Conservation (phyloP, 768 basidiomycete species). For the Suillus cothurnatus region DNA sequence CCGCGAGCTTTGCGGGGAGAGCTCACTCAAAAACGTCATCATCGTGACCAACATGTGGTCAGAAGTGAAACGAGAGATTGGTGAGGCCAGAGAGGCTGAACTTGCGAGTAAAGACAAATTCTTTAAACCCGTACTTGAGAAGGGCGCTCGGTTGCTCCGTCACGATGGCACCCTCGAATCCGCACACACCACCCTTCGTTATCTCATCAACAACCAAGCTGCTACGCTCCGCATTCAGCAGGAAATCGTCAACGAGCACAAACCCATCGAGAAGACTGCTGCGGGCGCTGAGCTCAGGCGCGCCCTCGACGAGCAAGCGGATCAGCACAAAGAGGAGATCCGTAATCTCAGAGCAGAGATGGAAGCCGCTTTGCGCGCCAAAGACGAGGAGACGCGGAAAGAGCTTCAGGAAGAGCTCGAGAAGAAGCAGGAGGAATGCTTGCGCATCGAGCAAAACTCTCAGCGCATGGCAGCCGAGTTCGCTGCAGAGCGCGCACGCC, state of each 20-base stretch:
- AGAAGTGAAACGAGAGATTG: slow-evolving; percentile 39
- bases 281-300: slow-evolving; percentile 56
- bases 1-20: slow-evolving; percentile 53
- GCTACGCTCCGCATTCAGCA: slow-evolving; percentile 53
- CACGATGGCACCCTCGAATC: slow-evolving; percentile 44
- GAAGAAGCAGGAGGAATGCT: slow-evolving; percentile 46
- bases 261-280: slow-evolving; percentile 50
- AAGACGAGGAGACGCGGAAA: slow-evolving; percentile 47
- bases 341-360: slow-evolving; percentile 48
- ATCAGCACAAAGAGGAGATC: slow-evolving; percentile 51
- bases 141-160: slow-evolving; percentile 47
- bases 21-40: slow-evolving; percentile 49
- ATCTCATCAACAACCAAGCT: slow-evolving; percentile 43
- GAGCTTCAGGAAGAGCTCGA: slow-evolving; percentile 49
- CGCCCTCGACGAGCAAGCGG: slow-evolving; percentile 49
- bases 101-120: slow-evolving; percentile 44
- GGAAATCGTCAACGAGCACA: slow-evolving; percentile 53
- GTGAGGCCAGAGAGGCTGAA: slow-evolving; percentile 47
- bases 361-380: slow-evolving; percentile 42
- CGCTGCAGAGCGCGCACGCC: slow-evolving; percentile 37
- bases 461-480: slow-evolving; percentile 43
- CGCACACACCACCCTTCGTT: slow-evolving; percentile 43
- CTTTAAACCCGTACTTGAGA: slow-evolving; percentile 54
- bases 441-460: slow-evolving; percentile 42
- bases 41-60: slow-evolving; percentile 61